These are phyloP conservation scores for Podochytrium sp. DNA, from an alignment of 192 early-diverging fungal genomes.

Conservation along the genomic window DNA sequence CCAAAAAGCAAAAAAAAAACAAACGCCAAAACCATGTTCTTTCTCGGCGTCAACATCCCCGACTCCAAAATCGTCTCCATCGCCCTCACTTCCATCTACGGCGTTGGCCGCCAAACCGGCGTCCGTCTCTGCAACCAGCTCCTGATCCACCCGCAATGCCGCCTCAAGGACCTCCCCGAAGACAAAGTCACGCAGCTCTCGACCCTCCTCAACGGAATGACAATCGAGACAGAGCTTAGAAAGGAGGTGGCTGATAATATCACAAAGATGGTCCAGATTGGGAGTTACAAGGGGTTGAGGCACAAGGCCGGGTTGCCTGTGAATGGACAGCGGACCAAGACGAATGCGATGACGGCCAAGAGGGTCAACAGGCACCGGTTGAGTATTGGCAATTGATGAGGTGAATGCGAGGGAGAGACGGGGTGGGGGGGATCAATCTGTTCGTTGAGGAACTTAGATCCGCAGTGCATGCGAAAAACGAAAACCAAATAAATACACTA, in stretches of 20 bases:
- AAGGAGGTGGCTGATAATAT: conserved; percentile 78
- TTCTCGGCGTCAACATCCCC: conserved; percentile 93
- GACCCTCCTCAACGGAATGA: conserved; percentile 85
- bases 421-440: too few relatives aligned
- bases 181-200: conserved; percentile 85
- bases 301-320: conserved; percentile 89
- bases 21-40: conserved; percentile 71
- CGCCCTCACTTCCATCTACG: conserved; percentile 88
- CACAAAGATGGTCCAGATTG: conserved; percentile 65
- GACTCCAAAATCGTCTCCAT: conserved; percentile 83
- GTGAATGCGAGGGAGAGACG: not conserved
- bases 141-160: conserved; percentile 82
- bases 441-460: too few relatives aligned
- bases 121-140: conserved; percentile 75
- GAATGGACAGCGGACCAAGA: conserved; percentile 84
- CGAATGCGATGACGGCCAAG: conserved; percentile 87
- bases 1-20: too few relatives aligned
- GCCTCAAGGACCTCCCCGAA: conserved; percentile 87
- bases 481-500: not conserved
- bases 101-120: conserved; percentile 81
- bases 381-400: not conserved
- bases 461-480: not conserved
- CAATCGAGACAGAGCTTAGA: conserved; percentile 67
- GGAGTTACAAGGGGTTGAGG: conserved; percentile 74
- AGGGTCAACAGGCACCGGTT: conserved; percentile 67